Base-by-base conservation (phyloP, 495 filamentous ascomycete species). In the Lophium mytilinum region DNA sequence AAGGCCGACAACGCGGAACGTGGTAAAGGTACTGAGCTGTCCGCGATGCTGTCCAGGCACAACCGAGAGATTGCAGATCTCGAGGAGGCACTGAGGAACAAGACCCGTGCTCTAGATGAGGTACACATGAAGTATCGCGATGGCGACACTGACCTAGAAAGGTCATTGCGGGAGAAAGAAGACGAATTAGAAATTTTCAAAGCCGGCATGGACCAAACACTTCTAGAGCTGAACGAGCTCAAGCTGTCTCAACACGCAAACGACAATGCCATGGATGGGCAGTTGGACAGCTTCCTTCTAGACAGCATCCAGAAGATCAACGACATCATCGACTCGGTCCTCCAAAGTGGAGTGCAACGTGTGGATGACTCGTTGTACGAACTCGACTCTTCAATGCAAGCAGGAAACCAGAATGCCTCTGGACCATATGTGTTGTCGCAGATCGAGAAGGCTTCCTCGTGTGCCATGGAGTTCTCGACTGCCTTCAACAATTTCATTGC, bases 401-500 rank as follows among this genome's bases (percentile, higher is more conserved):
- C 93, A 42, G 93, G 93, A 65, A 98, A 98, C 73, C 92, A 96
- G 75, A 97, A 91, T 64, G 93, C 93, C 2, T 94, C 91, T 24
- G 89, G 93, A n/a, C 81, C 90, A 1, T 96, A 95, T 67, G 90
- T 98, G 18, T 77, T 96, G 17, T 96, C 92, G 1, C 93, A 96
- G 70, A 88, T 96, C 49, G 93, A 98, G 69, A 98, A 96, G 73
- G 93, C 93, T 0, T 89, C 88, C n/a, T 81, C 89, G 12, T 95
- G 83, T 54, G 89, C 92, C 4, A 97, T 88, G 52, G 93, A 97
- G 65, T 98, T 98, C 68, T 91, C 92, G 0, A 96, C 92, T 3
- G 83, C 93, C 0, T 97, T 96, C 79, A 97, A 96, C 75, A 90
- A 92, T 68, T 96, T 90, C 72, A 94, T 98, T 60, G 91, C 90